These are phyloP conservation scores for Haberlea rhodopensis DNA, from an alignment of 257 asterid genomes.

Conservation along the genomic window DNA sequence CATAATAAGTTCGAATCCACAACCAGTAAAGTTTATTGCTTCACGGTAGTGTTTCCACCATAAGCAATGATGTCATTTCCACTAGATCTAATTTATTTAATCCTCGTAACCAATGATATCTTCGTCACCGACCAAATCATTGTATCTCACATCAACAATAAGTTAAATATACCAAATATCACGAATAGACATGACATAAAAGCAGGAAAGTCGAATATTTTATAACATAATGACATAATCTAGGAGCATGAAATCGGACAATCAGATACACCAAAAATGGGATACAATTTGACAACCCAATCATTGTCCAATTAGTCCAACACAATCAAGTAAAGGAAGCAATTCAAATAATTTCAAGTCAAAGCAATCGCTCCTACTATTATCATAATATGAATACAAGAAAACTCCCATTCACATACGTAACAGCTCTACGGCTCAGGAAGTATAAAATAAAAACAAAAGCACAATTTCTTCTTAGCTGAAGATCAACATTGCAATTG, in stretches of 20 bases:
- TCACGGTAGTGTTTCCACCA: background rate
- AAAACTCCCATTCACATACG: background rate
- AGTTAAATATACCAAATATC: background rate
- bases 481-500: conserved; percentile 19
- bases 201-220: too few relatives aligned
- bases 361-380: conserved; percentile 4
- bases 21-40: background rate
- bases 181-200: background rate
- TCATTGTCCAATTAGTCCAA: background rate
- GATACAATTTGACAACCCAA: conserved; percentile 6
- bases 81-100: conserved; percentile 16
- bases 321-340: conserved; percentile 7
- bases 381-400: background rate
- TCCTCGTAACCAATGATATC: background rate
- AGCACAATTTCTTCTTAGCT: conserved; percentile 9
- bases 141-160: background rate
- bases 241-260: too few relatives aligned
- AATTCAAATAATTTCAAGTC: conserved; percentile 1
- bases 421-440: background rate
- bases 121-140: conserved; percentile 21
- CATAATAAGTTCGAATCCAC: background rate
- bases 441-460: background rate
- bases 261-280: too few relatives aligned
- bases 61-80: background rate
- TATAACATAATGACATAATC: too few relatives aligned